Conservation (phyloP, 179 eudicot genomes). For the Sideroxylon spinosum region DNA sequence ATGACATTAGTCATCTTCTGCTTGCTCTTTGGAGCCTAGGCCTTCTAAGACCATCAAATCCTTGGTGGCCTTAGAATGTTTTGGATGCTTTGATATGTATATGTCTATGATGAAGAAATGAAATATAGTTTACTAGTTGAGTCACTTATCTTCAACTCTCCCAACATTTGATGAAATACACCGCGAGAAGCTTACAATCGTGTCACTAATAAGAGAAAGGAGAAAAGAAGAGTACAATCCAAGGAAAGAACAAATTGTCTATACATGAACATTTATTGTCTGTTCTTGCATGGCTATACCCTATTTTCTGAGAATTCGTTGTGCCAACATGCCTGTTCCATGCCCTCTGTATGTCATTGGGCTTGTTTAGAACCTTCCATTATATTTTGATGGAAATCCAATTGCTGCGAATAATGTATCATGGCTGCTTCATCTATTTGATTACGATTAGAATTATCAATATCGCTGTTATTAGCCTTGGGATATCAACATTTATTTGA, state of each 20-base stretch:
- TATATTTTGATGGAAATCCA: too few species aligned
- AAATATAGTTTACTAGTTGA: neutral
- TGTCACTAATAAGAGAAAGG: too few species aligned
- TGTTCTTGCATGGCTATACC: neutral
- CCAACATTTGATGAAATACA: too few species aligned
- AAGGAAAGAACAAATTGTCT: neutral
- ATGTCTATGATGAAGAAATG: neutral
- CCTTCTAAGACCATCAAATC: neutral
- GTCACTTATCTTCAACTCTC: too few species aligned
- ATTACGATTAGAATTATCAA: neutral
- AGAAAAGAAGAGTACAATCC: neutral
- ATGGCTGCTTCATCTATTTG: too few species aligned
- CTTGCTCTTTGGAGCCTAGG: too few species aligned
- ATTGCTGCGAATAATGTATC: too few species aligned
- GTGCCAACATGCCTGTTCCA: neutral
- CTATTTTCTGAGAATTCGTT: neutral
- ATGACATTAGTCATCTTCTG: too few species aligned
- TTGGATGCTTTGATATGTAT: neutral
- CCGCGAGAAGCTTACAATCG: too few species aligned
- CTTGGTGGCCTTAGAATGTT: neutral
- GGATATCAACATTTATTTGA: too few species aligned
- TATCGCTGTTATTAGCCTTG: neutral
- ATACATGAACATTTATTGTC: neutral
- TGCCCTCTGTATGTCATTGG: neutral
- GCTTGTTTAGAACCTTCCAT: too few species aligned